A percentile compares a stretch with the other conserved stretches of the same genome.
phyloP scores from a whole-genome alignment of 208 protist genomes.

The Leishmania tropica region DNA sequence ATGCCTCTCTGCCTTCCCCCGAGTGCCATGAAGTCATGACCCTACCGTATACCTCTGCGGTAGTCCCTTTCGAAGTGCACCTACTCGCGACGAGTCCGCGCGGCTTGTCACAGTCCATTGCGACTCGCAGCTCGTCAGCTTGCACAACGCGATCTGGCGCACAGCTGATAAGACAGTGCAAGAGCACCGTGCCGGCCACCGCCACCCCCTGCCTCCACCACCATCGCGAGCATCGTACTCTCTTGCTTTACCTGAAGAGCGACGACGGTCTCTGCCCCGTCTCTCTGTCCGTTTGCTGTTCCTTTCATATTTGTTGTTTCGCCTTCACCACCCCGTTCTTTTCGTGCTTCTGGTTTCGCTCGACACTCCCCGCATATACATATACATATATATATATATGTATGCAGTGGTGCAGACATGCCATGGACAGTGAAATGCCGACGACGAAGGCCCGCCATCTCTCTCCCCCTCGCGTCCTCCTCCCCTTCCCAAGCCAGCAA shows the following conservation, averaged over 20 bases:
- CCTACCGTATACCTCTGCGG: neutral
- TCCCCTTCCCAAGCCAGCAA: neutral
- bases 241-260: neutral
- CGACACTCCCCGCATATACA: too few relatives aligned
- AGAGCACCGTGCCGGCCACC: too few relatives aligned
- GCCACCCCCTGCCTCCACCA: neutral
- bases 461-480: neutral
- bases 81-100: neutral
- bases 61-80: neutral
- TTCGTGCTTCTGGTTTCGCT: too few relatives aligned
- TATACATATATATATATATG: neutral
- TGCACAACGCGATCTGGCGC: neutral
- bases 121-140: neutral
- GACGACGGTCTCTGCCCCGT: neutral
- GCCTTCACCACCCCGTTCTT: neutral
- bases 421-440: neutral
- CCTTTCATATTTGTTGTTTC: neutral
- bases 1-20: neutral
- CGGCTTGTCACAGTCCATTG: neutral
- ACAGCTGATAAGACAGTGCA: neutral
- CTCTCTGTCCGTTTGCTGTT: neutral
- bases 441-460: neutral
- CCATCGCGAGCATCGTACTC: neutral
- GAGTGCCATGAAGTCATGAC: neutral
- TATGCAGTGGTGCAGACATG: neutral